Evolutionary conservation across 768 basidiomycete genomes (phyloP).

Genomic region (Gloeopeniophorella convolvens): DNA sequence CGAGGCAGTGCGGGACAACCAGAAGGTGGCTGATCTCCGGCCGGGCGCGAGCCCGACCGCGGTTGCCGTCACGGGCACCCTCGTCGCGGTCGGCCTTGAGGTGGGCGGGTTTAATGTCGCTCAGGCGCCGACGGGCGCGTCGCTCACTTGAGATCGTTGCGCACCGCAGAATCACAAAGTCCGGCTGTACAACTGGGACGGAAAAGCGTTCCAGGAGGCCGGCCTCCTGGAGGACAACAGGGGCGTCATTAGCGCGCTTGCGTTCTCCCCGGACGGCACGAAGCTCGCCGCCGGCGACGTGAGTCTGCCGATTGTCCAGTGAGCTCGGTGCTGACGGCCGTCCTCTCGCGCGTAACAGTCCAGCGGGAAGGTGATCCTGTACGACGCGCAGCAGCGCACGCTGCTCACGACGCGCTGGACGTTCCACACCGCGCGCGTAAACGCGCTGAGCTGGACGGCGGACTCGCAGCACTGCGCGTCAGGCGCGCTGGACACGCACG

Average conservation of each 20-base stretch:
- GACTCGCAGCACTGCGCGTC: slow-evolving; percentile 77
- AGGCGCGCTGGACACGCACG: slow-evolving; percentile 87
- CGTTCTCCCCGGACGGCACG: slow-evolving; percentile 73
- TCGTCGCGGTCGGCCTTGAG: slow-evolving; percentile 72
- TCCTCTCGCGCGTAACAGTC: slow-evolving; percentile 40
- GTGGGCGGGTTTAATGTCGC: slow-evolving; percentile 34
- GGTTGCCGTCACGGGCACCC: slow-evolving; percentile 43
- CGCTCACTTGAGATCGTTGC: slow-evolving; percentile 2
- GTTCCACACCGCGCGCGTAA: slow-evolving; percentile 76
- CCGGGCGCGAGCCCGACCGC: slow-evolving; percentile 49
- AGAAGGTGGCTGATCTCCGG: slow-evolving; percentile 52
- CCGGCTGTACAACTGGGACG: slow-evolving; percentile 66
- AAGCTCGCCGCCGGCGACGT: slow-evolving; percentile 84
- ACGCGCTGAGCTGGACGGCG: slow-evolving; percentile 68
- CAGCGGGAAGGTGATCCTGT: slow-evolving; percentile 73
- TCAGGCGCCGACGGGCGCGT: background rate
- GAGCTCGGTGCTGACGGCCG: no score
- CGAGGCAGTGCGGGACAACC: slow-evolving; percentile 66
- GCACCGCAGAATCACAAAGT: slow-evolving; percentile 63
- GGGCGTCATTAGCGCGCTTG: slow-evolving; percentile 63
- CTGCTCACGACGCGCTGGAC: slow-evolving; percentile 79
- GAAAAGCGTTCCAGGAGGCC: slow-evolving; percentile 49
- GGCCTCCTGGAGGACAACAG: slow-evolving; percentile 60
- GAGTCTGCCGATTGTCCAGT: no score
- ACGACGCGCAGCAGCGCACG: slow-evolving; percentile 60